phyloP scores from a whole-genome alignment of 192 early-diverging fungal genomes.

The Entomortierella beljakovae region DNA sequence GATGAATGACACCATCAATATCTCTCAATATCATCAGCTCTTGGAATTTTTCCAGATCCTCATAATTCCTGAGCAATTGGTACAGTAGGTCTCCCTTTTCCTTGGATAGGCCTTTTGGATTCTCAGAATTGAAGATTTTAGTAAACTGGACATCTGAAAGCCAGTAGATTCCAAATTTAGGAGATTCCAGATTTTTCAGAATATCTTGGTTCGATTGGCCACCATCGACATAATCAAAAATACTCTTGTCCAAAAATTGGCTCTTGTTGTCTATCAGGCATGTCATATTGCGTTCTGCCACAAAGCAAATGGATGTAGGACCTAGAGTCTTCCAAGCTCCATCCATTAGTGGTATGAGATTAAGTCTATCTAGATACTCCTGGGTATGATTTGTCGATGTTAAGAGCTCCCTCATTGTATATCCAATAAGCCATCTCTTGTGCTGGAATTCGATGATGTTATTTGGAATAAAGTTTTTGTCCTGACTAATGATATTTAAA shows the following conservation, averaged over 20 bases:
- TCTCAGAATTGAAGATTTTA: not conserved
- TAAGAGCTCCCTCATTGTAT: not conserved
- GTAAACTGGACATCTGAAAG: not conserved
- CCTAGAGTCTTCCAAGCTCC: constrained; percentile 3
- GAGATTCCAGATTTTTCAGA: not conserved
- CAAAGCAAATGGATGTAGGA: not conserved
- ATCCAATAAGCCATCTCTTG: constrained; percentile 12
- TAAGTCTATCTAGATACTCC: not conserved
- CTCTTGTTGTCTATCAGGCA: constrained; percentile 1
- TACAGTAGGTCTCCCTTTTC: not conserved
- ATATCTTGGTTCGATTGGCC: not conserved
- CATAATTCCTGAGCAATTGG: not conserved
- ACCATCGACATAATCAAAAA: not conserved
- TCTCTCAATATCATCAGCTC: constrained; percentile 12
- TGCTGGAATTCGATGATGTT: not conserved
- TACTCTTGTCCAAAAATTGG: not conserved
- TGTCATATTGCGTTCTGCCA: not conserved
- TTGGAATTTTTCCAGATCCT: not conserved
- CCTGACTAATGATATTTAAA: not conserved
- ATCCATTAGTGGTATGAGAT: constrained; percentile 17
- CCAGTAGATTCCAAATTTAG: not conserved
- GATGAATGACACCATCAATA: not conserved
- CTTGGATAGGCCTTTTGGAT: not conserved
- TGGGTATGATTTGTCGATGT: not conserved
- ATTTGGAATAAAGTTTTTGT: constrained; percentile 4